Percentiles rank a stretch among this genome's conserved stretches.
These are phyloP conservation scores for Diophrys sp. DNA, from an alignment of 73 alveolate species.

Conservation along the genomic window DNA sequence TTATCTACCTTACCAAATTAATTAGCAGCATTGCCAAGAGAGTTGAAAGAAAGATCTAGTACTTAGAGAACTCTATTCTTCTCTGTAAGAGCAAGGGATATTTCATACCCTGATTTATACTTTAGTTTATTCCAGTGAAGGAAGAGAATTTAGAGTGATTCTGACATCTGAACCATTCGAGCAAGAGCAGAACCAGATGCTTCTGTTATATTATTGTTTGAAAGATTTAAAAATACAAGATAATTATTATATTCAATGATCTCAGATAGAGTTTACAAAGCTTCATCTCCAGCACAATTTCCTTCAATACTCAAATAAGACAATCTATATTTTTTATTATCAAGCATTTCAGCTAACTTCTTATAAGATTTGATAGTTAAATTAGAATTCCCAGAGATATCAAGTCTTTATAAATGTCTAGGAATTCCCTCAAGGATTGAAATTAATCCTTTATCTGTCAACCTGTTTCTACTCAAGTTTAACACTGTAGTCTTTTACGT, in stretches of 20 bases:
- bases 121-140: conserved; percentile 56
- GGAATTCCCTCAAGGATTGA: conserved; percentile 20
- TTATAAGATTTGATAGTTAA: conserved; percentile 15
- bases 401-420: conserved; percentile 8
- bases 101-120: conserved; percentile 27
- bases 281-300: conserved; percentile 13
- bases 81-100: conserved; percentile 28
- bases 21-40: conserved; percentile 31
- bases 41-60: conserved; percentile 49
- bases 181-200: conserved; percentile 32
- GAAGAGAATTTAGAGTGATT: conserved; percentile 24
- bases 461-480: conserved; percentile 6
- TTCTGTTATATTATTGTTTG: conserved; percentile 34
- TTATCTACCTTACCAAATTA: conserved; percentile 4
- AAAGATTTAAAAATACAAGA: conserved; percentile 12
- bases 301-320: conserved; percentile 34
- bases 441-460: conserved; percentile 6
- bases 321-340: conserved; percentile 7
- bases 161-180: conserved; percentile 9
- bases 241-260: conserved; percentile 3
- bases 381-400: conserved; percentile 29
- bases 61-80: conserved; percentile 28
- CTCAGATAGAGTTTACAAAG: conserved; percentile 3
- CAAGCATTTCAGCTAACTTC: conserved; percentile 9
- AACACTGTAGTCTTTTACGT: background rate